Conservation (phyloP, 2,329 filamentous ascomycete genomes). For the Aspergillus ruber region DNA sequence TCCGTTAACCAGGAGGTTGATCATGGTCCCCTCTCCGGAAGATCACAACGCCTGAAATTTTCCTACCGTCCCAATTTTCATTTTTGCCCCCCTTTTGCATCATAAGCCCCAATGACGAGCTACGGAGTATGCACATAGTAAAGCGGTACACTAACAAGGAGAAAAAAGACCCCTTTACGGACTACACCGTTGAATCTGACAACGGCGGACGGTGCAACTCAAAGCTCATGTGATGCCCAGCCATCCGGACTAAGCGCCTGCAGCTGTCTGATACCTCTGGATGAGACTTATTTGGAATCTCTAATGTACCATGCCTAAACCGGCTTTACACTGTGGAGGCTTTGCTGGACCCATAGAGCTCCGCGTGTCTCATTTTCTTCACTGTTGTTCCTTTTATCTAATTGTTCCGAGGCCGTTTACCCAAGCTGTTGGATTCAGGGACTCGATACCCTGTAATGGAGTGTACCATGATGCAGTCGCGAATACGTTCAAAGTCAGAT, state of each 20-base stretch:
- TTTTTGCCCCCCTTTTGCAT: too few relatives aligned
- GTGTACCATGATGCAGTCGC: too few relatives aligned
- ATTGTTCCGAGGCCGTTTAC: not conserved
- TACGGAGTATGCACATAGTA: not conserved
- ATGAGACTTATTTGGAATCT: not conserved
- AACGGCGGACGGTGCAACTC: conserved; percentile 5
- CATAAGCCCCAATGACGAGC: too few relatives aligned
- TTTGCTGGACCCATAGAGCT: not conserved
- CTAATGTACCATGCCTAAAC: not conserved
- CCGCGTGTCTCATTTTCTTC: not conserved
- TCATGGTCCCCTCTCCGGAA: not conserved
- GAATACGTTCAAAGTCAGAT: too few relatives aligned
- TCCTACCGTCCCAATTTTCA: too few relatives aligned
- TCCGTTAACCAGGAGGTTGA: not conserved
- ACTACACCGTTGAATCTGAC: not conserved
- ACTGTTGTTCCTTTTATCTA: not conserved
- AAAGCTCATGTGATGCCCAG: conserved; percentile 2
- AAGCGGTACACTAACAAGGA: not conserved
- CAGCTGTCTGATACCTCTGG: not conserved
- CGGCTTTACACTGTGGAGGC: not conserved
- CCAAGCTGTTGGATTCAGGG: too few relatives aligned
- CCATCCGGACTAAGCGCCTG: conserved; percentile 2
- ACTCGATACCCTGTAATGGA: too few relatives aligned
- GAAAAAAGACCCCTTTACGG: not conserved
- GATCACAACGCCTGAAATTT: not conserved